Conservation (phyloP, 164 flowering plant genomes). For the Taxillus chinensis region DNA sequence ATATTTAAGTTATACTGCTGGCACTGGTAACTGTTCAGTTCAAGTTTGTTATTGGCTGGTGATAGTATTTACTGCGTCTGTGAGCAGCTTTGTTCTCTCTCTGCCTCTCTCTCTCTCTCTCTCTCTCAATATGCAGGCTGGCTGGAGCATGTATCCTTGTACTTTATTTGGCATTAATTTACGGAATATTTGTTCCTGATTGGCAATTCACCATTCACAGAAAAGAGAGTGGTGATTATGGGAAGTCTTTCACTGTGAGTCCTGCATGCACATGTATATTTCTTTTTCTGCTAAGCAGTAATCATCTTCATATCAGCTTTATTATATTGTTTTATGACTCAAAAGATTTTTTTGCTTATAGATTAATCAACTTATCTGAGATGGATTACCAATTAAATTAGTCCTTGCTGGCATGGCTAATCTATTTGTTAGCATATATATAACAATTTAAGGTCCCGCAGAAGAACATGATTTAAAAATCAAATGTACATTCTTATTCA, state of each 20-base stretch:
- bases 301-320: not conserved
- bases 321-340: too few species aligned
- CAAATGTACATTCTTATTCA: too few species aligned
- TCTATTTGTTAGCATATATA: too few species aligned
- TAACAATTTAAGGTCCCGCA: too few species aligned
- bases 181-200: slow-evolving; percentile 79
- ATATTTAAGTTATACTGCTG: slow-evolving; percentile 47
- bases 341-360: too few species aligned
- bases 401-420: too few species aligned
- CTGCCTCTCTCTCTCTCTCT: not conserved
- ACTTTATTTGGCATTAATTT: slow-evolving; percentile 49
- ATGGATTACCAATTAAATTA: too few species aligned
- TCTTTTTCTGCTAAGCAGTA: not conserved
- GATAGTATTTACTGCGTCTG: not conserved
- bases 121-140: slow-evolving; percentile 37
- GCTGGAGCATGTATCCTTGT: slow-evolving; percentile 45
- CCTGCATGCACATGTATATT: not conserved
- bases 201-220: slow-evolving; percentile 63
- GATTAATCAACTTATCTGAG: too few species aligned
- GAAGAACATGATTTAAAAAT: too few species aligned
- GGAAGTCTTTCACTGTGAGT: slow-evolving; percentile 58
- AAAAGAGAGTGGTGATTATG: slow-evolving; percentile 38
- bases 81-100: not conserved
- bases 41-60: not conserved
- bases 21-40: slow-evolving; percentile 50